phyloP scores from a whole-genome alignment of 768 basidiomycete species.

The Tylopilus balloui region DNA sequence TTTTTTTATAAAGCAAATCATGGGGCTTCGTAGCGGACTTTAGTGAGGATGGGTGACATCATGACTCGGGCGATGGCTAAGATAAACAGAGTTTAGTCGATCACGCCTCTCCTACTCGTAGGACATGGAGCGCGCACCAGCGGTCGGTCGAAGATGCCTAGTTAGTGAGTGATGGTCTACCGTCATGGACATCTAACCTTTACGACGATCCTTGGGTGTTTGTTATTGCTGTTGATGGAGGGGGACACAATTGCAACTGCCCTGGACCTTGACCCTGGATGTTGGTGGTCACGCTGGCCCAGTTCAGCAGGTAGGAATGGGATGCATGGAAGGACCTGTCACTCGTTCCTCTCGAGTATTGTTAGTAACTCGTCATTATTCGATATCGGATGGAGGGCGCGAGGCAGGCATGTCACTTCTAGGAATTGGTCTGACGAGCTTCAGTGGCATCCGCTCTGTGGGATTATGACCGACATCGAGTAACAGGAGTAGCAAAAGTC shows the following conservation, averaged over 20 bases:
- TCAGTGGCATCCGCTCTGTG: no score
- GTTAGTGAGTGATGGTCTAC: constrained; percentile 20
- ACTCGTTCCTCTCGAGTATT: no score
- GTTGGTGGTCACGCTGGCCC: neutral
- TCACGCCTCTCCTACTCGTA: neutral
- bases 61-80: constrained; percentile 79
- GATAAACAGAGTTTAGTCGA: neutral
- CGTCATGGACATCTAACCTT: no score
- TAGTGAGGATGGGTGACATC: constrained; percentile 82
- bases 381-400: no score
- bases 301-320: no score
- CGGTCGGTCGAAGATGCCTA: constrained; percentile 54
- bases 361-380: no score
- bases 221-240: neutral
- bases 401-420: no score
- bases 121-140: constrained; percentile 61
- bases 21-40: constrained; percentile 68
- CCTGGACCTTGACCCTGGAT: neutral
- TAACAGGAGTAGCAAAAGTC: no score
- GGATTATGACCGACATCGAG: no score
- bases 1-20: constrained; percentile 44
- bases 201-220: neutral
- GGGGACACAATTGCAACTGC: neutral
- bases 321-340: no score
- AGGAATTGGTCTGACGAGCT: no score